Evolutionary conservation across 345 rosid species (phyloP), one percentile per base, ranked within the genome.

Genomic region (Salix udensis): DNA sequence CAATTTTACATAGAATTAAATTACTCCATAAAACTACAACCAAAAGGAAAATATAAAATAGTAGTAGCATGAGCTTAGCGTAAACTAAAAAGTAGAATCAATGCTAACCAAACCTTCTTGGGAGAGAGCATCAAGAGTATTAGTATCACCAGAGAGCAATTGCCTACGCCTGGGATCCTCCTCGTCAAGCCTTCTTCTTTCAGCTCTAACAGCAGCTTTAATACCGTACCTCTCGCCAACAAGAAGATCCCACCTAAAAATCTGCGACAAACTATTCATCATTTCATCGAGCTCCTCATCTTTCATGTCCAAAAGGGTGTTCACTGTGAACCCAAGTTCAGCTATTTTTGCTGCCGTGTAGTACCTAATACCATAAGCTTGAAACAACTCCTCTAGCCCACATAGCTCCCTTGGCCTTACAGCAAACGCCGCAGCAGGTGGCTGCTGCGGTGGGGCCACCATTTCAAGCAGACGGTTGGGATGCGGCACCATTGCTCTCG

Each of bases 251-350:
- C 94, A 93, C 55, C 98, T 81, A 82, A 90, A 96, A 74, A 96
- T 89, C 70, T 96, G 99, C 62, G 88, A 85, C 62, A 96, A 82
- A 73, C 94, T 93, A 84, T 91, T 93, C 97, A 96, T 96, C 99
- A 96, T 96, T 76, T 96, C 99, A 6, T 96, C 99, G 5, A 96
- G 87, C 89, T 96, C 99, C 78, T 92, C 99, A 31, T 96, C 99
- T 73, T 75, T 92, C 99, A 96, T 96, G 72, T 88, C 89, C 73
- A 96, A 72, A 3, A 96, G 91, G n/a, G 99, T 96, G 77, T 87
- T 96, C 46, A 87, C 97, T 14, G 99, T 96, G 80, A 96, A 96
- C 42, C 99, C 99, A 52, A 96, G 82, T 87, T 96, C 99, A 0
- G 98, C 95, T 74, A 96, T 93, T 84, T 89, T 96, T 26, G 94